Evolutionary conservation across 352 stramenopile genomes (phyloP).

Genomic region (Saprolegnia diclina): DNA sequence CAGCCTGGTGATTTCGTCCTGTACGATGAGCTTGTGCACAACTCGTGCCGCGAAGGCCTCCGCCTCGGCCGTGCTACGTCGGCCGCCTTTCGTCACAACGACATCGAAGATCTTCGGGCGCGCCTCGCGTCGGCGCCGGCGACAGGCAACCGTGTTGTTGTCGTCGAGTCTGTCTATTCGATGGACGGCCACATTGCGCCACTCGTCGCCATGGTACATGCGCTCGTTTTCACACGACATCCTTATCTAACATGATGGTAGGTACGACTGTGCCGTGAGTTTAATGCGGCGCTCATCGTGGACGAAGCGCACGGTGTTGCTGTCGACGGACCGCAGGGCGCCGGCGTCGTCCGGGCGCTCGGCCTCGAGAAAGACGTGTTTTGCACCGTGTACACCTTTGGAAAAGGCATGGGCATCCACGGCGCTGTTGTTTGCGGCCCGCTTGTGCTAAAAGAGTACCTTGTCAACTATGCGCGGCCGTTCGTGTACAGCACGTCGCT

Average conservation of each 20-base stretch:
- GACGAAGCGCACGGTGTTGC: slow-evolving; percentile 96
- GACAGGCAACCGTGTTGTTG: slow-evolving; percentile 81
- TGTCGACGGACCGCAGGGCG: slow-evolving; percentile 78
- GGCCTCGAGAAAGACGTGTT: slow-evolving; percentile 82
- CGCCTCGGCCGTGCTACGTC: slow-evolving; percentile 71
- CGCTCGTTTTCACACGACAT: neutral
- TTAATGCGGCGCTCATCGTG: slow-evolving; percentile 88
- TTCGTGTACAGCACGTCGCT: slow-evolving; percentile 97
- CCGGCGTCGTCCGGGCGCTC: slow-evolving; percentile 57
- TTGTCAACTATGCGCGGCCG: slow-evolving; percentile 96
- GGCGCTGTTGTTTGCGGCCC: slow-evolving; percentile 91
- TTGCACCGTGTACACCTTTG: slow-evolving; percentile 93
- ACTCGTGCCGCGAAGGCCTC: slow-evolving; percentile 93
- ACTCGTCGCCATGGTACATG: slow-evolving; percentile 70
- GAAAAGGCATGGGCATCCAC: slow-evolving; percentile 95
- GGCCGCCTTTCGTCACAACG: slow-evolving; percentile 89
- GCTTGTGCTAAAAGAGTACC: slow-evolving; percentile 86
- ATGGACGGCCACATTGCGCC: slow-evolving; percentile 97
- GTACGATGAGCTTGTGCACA: slow-evolving; percentile 96
- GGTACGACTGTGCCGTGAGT: slow-evolving; percentile 60
- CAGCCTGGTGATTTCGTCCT: slow-evolving; percentile 88
- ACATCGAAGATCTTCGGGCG: slow-evolving; percentile 66
- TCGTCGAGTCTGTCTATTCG: slow-evolving; percentile 98
- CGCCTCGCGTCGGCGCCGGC: slow-evolving; percentile 42
- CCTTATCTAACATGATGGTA: neutral